Base-by-base conservation (phyloP, 2,329 filamentous ascomycete genomes). In the Aspergillus jensenii region DNA sequence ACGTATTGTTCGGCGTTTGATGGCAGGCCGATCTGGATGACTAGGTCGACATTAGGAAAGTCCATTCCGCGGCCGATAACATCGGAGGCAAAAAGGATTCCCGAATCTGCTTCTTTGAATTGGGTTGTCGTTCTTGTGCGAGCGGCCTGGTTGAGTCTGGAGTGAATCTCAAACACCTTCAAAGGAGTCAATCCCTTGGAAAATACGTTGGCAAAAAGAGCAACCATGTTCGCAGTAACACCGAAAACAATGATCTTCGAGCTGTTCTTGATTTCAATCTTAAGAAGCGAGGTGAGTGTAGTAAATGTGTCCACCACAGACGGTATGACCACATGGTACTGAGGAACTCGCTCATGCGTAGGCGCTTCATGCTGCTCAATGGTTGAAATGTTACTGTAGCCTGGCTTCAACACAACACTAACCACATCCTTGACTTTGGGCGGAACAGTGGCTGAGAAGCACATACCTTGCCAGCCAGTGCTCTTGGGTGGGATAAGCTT, bases 161-260 rank as follows among this genome's bases (percentile, higher is more conserved):
- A 88, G 74, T 96, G 91, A 58, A 98, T 93, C 64, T 87, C 80
- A 67, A 79, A 80, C 46, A 82, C 71, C 55, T 61, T 65, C 59
- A 66, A 72, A 59, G 69, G 67, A 35, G 74, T 68, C 61, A 73
- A 56, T 40, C 69, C 63, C 41, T 67, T 59, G 15, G 64, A 76
- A 35, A 91, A 83, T 27, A 88, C 76, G 5, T 80, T 77, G 12
- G 82, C 77, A 27, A 85, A 84, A 46, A 91, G 81, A 58, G 87
- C 67, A 9, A 71, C 68, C 65, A 89, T 83, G 44, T 86, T 84
- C 3, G 89, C 93, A 19, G 88, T 91, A 65, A 89, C 88, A 70
- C 93, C 88, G 78, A 96, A 97, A 43, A 96, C 79, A 58, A 97
- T 93, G 35, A 91, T 90, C 80, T 97, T 97, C 80, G 96, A 96